Evolutionary conservation across 805 yeast species (phyloP).

Genomic region (Hanseniaspora vineae): DNA sequence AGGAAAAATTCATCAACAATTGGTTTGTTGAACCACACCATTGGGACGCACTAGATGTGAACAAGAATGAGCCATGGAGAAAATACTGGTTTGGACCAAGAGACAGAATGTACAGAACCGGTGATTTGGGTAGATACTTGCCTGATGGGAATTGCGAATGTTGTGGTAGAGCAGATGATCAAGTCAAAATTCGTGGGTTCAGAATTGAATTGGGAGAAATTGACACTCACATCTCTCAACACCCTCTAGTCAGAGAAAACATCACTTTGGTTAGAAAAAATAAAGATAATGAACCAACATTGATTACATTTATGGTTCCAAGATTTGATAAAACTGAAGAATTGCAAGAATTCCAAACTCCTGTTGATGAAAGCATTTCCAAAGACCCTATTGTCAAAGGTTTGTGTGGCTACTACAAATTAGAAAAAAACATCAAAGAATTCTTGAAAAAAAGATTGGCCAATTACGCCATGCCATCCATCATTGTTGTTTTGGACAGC

Average conservation of each 20-base stretch:
- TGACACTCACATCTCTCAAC: constrained; percentile 93
- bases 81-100: constrained; percentile 84
- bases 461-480: constrained; percentile 82
- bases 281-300: constrained; percentile 81
- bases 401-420: constrained; percentile 57
- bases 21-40: constrained; percentile 70
- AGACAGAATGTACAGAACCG: constrained; percentile 92
- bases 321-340: constrained; percentile 40
- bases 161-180: constrained; percentile 98
- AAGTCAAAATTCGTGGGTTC: constrained; percentile 96
- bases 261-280: constrained; percentile 85
- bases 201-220: constrained; percentile 97
- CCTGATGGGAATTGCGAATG: constrained; percentile 98
- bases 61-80: constrained; percentile 49
- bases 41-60: constrained; percentile 48
- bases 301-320: constrained; percentile 88
- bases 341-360: constrained; percentile 30
- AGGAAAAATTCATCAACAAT: constrained; percentile 74
- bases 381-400: constrained; percentile 66
- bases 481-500: constrained; percentile 74
- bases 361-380: constrained; percentile 27
- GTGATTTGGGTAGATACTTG: constrained; percentile 90
- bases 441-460: constrained; percentile 83
- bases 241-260: constrained; percentile 84
- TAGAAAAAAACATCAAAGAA: constrained; percentile 71